Evolutionary conservation across 140 eudicot genomes (phyloP).

Genomic region (Eryngium alpinum): DNA sequence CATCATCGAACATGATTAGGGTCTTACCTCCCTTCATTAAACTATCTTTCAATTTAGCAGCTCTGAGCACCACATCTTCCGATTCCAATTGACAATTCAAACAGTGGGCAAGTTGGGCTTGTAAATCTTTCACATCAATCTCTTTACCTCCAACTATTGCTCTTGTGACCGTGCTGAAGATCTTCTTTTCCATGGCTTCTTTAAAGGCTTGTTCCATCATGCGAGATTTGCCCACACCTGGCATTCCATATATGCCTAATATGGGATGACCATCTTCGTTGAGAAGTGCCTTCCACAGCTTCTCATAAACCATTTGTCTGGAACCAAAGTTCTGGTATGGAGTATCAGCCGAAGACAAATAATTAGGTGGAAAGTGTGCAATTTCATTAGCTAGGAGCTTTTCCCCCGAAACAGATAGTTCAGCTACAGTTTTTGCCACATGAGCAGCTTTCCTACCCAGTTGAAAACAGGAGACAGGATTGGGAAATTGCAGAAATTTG

Average conservation of each 20-base stretch:
- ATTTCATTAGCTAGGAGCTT: not conserved
- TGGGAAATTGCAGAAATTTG: too few relatives aligned
- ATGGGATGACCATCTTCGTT: not conserved
- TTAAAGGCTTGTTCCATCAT: slow-evolving; percentile 1
- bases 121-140: not conserved
- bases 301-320: not conserved
- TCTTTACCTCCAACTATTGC: not conserved
- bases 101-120: slow-evolving; percentile 3
- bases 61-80: not conserved
- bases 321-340: not conserved
- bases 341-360: not conserved
- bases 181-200: not conserved
- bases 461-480: too few relatives aligned
- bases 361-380: not conserved
- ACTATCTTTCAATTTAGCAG: not conserved
- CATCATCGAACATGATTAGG: not conserved
- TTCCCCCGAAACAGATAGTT: not conserved
- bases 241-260: slow-evolving; percentile 19
- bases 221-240: slow-evolving; percentile 22
- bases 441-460: not conserved
- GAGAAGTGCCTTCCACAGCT: not conserved
- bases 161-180: slow-evolving; percentile 7
- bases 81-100: not conserved
- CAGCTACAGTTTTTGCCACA: too few relatives aligned
- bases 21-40: not conserved